Base-by-base conservation (phyloP, 2,329 filamentous ascomycete species). In the Rutstroemia sp. region DNA sequence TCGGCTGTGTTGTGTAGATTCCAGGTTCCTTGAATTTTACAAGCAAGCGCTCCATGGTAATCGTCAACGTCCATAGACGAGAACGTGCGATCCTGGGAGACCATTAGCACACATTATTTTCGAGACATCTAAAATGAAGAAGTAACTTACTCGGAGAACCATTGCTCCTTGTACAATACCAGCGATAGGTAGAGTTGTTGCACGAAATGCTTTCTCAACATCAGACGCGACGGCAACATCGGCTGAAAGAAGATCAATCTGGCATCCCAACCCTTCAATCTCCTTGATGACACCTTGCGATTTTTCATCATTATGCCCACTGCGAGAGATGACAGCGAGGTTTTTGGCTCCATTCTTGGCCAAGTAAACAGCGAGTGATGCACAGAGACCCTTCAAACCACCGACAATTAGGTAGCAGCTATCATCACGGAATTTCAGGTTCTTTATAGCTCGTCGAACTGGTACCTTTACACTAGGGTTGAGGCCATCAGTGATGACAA, bases 131-230 rank as follows among this genome's bases (percentile, higher is more conserved):
- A 17, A 34, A 9, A 5, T 7, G 14, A 48, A 39, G 38, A 17
- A 39, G 41, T 60, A 48, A 27, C 50, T 49, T 54, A 61, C 65
- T 37, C 58, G 59, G 0, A 71, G 55, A 1, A 70, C 64, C 69
- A 72, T 68, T 2, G 69, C 68, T 5, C 62, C 67, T 45, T 71
- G 68, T 5, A 70, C 66, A 0, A 70, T 51, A 14, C 67, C 67
- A 1, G 44, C 48, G 25, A 67, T 58, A 4, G 57, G 58, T 4
- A 47, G n/a, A 4, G 42, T 49, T 5, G 57, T 46, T 16, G 14
- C 17, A n/a, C 51, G 44, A 39, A 62, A 59, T n/a, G 44, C 49
- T 14, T 44, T 48, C 10, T 63, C 60, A 51, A 16, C 30, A 4
- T 51, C 48, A 17, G 21, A 21, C 6, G 5, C 8, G 14, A 14